Evolutionary conservation across 805 yeast species (phyloP).

Genomic region (Spathaspora gorwiae): DNA sequence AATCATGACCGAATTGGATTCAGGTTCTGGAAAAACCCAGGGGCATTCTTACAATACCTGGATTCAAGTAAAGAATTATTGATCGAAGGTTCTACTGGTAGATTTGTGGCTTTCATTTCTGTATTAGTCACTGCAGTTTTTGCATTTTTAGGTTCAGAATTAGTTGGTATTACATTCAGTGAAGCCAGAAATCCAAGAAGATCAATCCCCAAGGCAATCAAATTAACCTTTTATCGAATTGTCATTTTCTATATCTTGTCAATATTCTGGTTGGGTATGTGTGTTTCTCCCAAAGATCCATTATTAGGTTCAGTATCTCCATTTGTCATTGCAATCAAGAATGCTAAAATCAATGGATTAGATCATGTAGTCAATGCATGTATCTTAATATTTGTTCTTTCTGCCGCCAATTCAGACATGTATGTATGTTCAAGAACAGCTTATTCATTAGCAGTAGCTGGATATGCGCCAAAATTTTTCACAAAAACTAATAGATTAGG

Average conservation of each 20-base stretch:
- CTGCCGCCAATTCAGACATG: slow-evolving; percentile 78
- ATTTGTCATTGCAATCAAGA: slow-evolving; percentile 74
- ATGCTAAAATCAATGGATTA: slow-evolving; percentile 58
- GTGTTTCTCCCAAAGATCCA: slow-evolving; percentile 58
- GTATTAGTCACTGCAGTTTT: slow-evolving; percentile 65
- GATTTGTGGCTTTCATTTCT: slow-evolving; percentile 58
- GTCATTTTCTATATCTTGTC: slow-evolving; percentile 57
- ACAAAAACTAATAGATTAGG: slow-evolving; percentile 64
- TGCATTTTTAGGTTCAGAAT: slow-evolving; percentile 68
- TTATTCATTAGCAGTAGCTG: slow-evolving; percentile 67
- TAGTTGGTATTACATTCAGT: slow-evolving; percentile 68
- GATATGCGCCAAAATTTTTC: slow-evolving; percentile 68
- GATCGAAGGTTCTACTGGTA: slow-evolving; percentile 44
- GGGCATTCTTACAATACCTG: slow-evolving; percentile 49
- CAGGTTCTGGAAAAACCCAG: slow-evolving; percentile 67
- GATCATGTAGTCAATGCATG: slow-evolving; percentile 77
- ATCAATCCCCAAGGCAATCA: slow-evolving; percentile 68
- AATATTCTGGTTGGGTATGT: slow-evolving; percentile 61
- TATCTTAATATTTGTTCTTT: slow-evolving; percentile 70
- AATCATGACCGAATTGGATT: slow-evolving; percentile 69
- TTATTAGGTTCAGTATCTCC: slow-evolving; percentile 74
- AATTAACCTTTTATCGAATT: slow-evolving; percentile 66
- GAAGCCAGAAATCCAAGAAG: slow-evolving; percentile 64
- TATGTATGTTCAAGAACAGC: slow-evolving; percentile 74
- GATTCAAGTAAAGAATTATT: slow-evolving; percentile 35